phyloP scores from a whole-genome alignment of 768 basidiomycete species.

The Saitozyma podzolica region DNA sequence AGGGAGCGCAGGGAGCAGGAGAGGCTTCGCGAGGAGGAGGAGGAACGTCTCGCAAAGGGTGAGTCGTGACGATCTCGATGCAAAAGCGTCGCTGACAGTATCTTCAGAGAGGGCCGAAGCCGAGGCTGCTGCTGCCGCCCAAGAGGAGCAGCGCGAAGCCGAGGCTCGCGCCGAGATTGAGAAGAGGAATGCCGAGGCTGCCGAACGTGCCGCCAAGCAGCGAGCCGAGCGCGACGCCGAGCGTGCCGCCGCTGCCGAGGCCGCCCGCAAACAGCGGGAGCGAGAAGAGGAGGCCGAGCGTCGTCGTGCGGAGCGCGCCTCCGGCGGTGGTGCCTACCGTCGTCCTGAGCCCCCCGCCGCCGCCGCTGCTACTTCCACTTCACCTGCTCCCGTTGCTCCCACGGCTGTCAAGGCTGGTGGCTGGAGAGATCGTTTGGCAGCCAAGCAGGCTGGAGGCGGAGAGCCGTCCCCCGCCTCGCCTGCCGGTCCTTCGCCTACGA shows the following conservation, averaged over 20 bases:
- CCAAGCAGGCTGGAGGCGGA: conserved; percentile 53
- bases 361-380: conserved; percentile 8
- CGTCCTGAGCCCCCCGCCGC: conserved; percentile 15
- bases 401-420: conserved; percentile 54
- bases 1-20: conserved; percentile 55
- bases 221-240: conserved; percentile 37
- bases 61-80: conserved; percentile 18
- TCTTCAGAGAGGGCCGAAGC: conserved; percentile 27
- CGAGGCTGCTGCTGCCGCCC: conserved; percentile 61
- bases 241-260: conserved; percentile 38
- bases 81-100: conserved; percentile 3
- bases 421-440: conserved; percentile 66
- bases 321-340: conserved; percentile 25
- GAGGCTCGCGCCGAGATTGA: conserved; percentile 40
- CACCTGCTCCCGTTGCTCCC: conserved; percentile 16
- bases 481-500: conserved; percentile 17
- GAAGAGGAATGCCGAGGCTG: conserved; percentile 33
- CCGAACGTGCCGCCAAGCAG: conserved; percentile 47
- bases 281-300: conserved; percentile 54
- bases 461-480: conserved; percentile 22
- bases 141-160: conserved; percentile 53
- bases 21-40: conserved; percentile 41
- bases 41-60: conserved; percentile 40
- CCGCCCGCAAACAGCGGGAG: conserved; percentile 46
- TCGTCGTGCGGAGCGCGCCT: conserved; percentile 32